These are phyloP conservation scores for Heterobasidion irregulare DNA, from an alignment of 1,284 basidiomycete species.

Conservation along the genomic window DNA sequence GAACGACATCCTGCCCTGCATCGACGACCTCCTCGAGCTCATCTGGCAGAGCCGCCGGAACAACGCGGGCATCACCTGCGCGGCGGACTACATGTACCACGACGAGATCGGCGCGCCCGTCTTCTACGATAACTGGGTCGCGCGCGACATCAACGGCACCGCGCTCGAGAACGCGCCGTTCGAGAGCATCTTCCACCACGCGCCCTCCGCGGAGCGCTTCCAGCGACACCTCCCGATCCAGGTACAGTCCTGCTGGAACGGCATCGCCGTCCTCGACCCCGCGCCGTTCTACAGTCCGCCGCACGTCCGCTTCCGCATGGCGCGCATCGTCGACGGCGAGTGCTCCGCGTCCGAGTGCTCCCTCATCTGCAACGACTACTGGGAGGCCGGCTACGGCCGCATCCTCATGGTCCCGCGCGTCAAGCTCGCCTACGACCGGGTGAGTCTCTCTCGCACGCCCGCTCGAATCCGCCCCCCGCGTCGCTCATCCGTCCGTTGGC, in stretches of 20 bases:
- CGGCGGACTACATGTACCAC: conserved; percentile 97
- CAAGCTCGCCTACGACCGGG: conserved; percentile 89
- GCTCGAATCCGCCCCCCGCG: neutral
- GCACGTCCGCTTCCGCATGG: conserved; percentile 91
- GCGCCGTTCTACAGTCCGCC: conserved; percentile 87
- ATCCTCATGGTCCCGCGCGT: conserved; percentile 96
- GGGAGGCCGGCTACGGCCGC: conserved; percentile 86
- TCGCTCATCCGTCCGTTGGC: neutral
- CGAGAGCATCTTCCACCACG: conserved; percentile 85
- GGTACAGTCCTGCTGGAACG: conserved; percentile 96
- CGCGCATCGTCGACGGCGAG: conserved; percentile 71
- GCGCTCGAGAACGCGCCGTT: conserved; percentile 95
- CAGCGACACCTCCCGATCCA: conserved; percentile 87
- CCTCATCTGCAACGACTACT: conserved; percentile 94
- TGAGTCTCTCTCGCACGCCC: conserved; percentile 24
- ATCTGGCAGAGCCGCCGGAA: conserved; percentile 89
- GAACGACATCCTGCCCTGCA: conserved; percentile 95
- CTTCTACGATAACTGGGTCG: conserved; percentile 98
- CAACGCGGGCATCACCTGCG: conserved; percentile 95
- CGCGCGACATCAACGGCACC: conserved; percentile 93
- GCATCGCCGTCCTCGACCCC: conserved; percentile 87
- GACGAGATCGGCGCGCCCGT: conserved; percentile 86
- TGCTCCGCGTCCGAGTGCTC: conserved; percentile 92
- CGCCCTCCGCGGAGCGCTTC: conserved; percentile 69
- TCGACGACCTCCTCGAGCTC: conserved; percentile 91